Evolutionary conservation across 345 rosid genomes (phyloP).

Genomic region (Brassica nigra): DNA sequence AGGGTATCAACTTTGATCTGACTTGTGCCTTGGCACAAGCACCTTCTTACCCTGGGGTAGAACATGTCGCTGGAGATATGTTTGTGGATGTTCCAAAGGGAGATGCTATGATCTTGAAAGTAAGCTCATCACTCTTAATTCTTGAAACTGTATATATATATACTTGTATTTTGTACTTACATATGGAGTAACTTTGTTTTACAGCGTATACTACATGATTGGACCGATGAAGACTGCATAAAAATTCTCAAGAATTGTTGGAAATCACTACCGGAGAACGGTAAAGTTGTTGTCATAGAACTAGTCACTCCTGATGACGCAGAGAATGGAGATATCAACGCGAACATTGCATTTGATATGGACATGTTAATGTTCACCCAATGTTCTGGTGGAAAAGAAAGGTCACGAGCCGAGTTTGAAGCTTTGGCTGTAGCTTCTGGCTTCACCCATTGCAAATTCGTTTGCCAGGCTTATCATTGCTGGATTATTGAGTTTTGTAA

Average conservation of each 20-base stretch:
- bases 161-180: neutral
- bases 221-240: neutral
- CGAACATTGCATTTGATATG: neutral
- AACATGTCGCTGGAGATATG: neutral
- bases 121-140: neutral
- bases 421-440: neutral
- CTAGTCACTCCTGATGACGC: neutral
- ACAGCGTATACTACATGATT: neutral
- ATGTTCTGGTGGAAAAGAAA: neutral
- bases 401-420: neutral
- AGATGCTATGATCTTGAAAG: neutral
- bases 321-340: neutral
- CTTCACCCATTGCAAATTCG: neutral
- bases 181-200: neutral
- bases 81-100: neutral
- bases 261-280: neutral
- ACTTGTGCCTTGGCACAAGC: neutral
- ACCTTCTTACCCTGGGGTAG: neutral
- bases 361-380: neutral
- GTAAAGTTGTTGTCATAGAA: neutral
- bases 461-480: neutral
- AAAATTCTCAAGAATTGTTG: neutral
- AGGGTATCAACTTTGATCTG: neutral
- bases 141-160: neutral
- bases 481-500: neutral